phyloP scores from a whole-genome alignment of 2,329 filamentous ascomycete genomes.

The Cladosporium sphaerospermum region DNA sequence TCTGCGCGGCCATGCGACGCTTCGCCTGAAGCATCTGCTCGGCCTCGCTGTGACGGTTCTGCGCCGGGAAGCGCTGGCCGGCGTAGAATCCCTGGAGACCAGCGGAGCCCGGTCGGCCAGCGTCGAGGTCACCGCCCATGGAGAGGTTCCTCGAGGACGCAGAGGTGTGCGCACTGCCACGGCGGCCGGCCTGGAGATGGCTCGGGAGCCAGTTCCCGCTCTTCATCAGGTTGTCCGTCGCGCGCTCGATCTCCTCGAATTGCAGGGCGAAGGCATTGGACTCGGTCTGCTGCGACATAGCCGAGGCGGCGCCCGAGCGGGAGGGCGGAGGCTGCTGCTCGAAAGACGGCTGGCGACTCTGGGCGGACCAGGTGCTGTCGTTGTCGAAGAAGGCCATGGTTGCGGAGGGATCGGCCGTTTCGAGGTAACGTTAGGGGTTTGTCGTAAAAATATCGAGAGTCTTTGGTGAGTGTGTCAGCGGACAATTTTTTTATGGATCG shows the following conservation, averaged over 20 bases:
- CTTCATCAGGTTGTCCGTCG: constrained; percentile 91
- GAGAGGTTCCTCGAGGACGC: constrained; percentile 69
- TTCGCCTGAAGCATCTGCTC: constrained; percentile 99
- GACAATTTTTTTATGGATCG: not conserved
- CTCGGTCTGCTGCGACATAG: constrained; percentile 57
- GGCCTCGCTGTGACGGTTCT: constrained; percentile 75
- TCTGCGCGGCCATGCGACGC: constrained; percentile 97
- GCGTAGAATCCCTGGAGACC: constrained; percentile 93
- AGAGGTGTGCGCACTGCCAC: constrained; percentile 55
- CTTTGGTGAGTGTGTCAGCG: not conserved
- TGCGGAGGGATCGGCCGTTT: not conserved
- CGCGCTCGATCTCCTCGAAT: constrained; percentile 94
- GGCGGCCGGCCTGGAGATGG: constrained; percentile 49
- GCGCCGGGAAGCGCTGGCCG: constrained; percentile 79
- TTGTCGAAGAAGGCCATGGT: constrained; percentile 66
- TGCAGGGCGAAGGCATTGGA: constrained; percentile 74
- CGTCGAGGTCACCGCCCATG: constrained; percentile 69
- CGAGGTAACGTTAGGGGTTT: not conserved
- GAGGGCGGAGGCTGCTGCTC: constrained; percentile 67
- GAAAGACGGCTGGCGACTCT: constrained; percentile 62
- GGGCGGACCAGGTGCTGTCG: constrained; percentile 54
- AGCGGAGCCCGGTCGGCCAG: constrained; percentile 64
- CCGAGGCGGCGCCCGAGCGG: constrained; percentile 69
- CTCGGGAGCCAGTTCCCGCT: constrained; percentile 79
- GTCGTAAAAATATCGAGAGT: constrained; percentile 4